phyloP scores from a whole-genome alignment of 2,329 filamentous ascomycete genomes.

The Amphichorda felina region DNA sequence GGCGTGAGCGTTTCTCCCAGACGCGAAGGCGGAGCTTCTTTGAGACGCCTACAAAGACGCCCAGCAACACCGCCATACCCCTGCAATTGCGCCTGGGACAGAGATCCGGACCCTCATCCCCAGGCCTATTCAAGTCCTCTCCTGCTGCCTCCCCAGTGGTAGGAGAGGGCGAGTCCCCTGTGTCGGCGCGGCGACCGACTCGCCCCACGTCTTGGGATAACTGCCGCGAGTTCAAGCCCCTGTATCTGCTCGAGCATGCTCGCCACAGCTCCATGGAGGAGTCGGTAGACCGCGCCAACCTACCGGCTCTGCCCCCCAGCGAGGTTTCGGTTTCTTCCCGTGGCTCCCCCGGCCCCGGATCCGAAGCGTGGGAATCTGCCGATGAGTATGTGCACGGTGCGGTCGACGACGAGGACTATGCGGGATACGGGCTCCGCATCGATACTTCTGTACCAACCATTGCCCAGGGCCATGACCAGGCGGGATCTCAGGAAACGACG shows the following conservation, averaged over 20 bases:
- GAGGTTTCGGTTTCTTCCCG: constrained; percentile 22
- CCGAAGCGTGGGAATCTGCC: constrained; percentile 11
- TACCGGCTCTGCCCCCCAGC: constrained; percentile 38
- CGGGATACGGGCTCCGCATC: constrained; percentile 19
- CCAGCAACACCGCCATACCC: constrained; percentile 46
- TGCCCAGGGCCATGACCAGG: constrained; percentile 27
- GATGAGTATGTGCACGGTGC: constrained; percentile 11
- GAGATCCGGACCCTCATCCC: constrained; percentile 30
- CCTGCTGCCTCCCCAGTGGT: constrained; percentile 19
- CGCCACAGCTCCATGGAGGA: constrained; percentile 23
- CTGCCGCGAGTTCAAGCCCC: constrained; percentile 62
- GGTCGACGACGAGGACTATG: background rate
- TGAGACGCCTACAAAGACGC: constrained; percentile 35
- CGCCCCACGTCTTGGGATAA: constrained; percentile 51
- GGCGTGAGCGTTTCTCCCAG: constrained; percentile 27
- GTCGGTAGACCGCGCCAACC: constrained; percentile 16
- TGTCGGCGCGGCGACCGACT: constrained; percentile 20
- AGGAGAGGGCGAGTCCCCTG: constrained; percentile 10
- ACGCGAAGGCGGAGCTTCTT: constrained; percentile 35
- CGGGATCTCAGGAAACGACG: constrained; percentile 55
- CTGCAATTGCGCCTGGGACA: constrained; percentile 41
- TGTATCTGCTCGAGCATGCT: constrained; percentile 66
- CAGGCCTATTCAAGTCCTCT: constrained; percentile 24
- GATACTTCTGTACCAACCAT: constrained; percentile 23
- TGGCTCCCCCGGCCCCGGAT: constrained; percentile 10